These are phyloP conservation scores for Aspergillus proliferans DNA, from an alignment of 2,329 filamentous ascomycete genomes.

Conservation along the genomic window DNA sequence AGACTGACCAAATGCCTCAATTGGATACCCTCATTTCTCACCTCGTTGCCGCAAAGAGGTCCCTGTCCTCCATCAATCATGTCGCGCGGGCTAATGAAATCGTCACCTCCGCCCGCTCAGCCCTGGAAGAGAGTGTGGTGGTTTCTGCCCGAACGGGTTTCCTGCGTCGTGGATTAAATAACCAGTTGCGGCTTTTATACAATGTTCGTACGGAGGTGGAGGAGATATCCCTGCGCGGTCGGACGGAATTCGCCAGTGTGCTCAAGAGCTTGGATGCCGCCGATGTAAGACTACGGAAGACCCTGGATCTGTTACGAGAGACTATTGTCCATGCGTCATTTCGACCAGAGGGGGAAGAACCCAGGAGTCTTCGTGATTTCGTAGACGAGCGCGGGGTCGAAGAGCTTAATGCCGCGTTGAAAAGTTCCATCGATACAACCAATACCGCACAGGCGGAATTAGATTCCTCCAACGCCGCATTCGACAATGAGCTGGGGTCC, in stretches of 20 bases:
- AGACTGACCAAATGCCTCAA: constrained; percentile 21
- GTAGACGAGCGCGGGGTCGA: constrained; percentile 59
- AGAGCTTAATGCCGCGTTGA: constrained; percentile 50
- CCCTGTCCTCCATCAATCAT: constrained; percentile 73
- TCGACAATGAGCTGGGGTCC: constrained; percentile 65
- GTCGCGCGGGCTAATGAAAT: constrained; percentile 85
- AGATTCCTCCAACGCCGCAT: constrained; percentile 52
- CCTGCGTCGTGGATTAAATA: constrained; percentile 55
- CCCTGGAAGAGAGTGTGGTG: constrained; percentile 72
- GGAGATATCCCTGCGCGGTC: constrained; percentile 36
- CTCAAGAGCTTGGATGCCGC: constrained; percentile 54
- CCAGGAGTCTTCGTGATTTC: constrained; percentile 59
- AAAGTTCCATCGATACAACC: constrained; percentile 55
- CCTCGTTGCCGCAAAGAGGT: constrained; percentile 80
- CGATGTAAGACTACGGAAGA: constrained; percentile 51
- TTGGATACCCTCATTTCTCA: constrained; percentile 77
- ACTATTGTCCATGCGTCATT: constrained; percentile 55
- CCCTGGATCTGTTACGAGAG: constrained; percentile 49
- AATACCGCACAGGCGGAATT: constrained; percentile 56
- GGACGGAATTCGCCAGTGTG: constrained; percentile 42
- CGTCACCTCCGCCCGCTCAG: constrained; percentile 65
- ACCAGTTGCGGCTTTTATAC: constrained; percentile 41
- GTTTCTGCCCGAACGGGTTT: constrained; percentile 66
- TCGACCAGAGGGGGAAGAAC: constrained; percentile 41
- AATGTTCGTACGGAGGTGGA: constrained; percentile 40